Evolutionary conservation across 31 red algal genomes (phyloP), one percentile per base, ranked within the genome.

Genomic region (Bonnemaisonia californica): DNA sequence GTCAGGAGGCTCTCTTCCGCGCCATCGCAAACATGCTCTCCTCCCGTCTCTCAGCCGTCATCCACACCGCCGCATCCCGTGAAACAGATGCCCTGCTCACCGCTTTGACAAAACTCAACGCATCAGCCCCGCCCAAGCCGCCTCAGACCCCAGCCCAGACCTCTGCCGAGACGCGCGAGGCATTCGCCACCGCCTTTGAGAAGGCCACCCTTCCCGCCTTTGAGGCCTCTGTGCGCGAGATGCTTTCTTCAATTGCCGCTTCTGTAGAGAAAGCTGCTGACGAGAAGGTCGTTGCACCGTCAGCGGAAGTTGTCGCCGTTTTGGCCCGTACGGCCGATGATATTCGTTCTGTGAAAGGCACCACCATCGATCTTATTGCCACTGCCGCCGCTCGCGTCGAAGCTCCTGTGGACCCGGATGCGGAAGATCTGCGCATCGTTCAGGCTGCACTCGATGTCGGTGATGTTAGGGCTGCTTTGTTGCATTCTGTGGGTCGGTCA

Each of bases 1-100:
- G 85, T 23, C 85, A 89, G 29, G 85, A 89, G 18, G 65, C 76
- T 32, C 76, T 89, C 2, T 64, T 89, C 11, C 75, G 69, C 26
- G 75, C 77, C 54, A 64, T 89, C 9, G 76, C 85, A 2, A 62
- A 62, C 41, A 64, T 89, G 19, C 69, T 89, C 56, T 71, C 70
- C 23, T 30, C 68, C 36, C 64, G 55, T 8, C 67, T 89, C 31
- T 72, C 76, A 42, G 48, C 71, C 19, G 68, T 75, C 34, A 72
- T 89, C 9, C 35, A 60, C 12, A 48, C 76, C 4, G 85, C 85
- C 55, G 67, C 85, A 16, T 55, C 57, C 11, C 16, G 76, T 22
- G 85, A 89, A 27, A 48, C 76, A 13, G 76, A 80, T 19, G 74
- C 75, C 8, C 77, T 89, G 19, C 63, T 76, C 38, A 26, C 62